Evolutionary conservation across 1,139 yeast species (phyloP).

Genomic region (Magnusiomyces suaveolens): DNA sequence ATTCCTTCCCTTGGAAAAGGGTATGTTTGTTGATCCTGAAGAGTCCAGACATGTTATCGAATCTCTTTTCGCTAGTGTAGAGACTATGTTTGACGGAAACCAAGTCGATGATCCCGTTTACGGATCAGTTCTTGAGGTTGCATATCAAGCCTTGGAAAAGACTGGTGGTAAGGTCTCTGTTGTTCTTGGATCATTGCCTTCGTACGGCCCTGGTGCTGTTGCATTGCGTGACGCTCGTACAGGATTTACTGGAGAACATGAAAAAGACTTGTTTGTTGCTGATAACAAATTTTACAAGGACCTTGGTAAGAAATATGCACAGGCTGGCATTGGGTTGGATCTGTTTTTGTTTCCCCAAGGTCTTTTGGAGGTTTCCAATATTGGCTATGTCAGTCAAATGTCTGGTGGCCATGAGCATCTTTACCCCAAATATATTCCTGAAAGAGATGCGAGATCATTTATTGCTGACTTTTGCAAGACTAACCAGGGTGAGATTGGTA

Average conservation of each 20-base stretch:
- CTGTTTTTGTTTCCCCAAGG: conserved; percentile 59
- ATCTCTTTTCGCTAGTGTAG: conserved; percentile 56
- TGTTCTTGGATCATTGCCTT: conserved; percentile 59
- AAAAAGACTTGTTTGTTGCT: conserved; percentile 51
- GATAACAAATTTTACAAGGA: conserved; percentile 55
- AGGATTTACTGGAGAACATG: conserved; percentile 35
- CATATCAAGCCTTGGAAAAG: conserved; percentile 55
- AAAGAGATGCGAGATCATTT: conserved; percentile 61
- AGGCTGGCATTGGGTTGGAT: conserved; percentile 64
- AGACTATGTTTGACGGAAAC: conserved; percentile 38
- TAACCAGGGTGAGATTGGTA: conserved; percentile 41
- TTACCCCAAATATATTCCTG: conserved; percentile 59
- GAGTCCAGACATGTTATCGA: conserved; percentile 58
- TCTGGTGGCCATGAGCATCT: conserved; percentile 66
- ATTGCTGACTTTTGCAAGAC: conserved; percentile 45
- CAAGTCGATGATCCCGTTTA: conserved; percentile 60
- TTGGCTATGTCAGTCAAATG: conserved; percentile 53
- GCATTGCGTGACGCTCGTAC: conserved; percentile 37
- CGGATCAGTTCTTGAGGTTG: conserved; percentile 70
- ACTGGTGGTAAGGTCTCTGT: conserved; percentile 79
- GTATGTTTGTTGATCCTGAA: conserved; percentile 70
- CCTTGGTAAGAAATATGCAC: conserved; percentile 49
- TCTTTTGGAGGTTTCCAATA: conserved; percentile 64
- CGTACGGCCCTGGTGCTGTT: conserved; percentile 79
- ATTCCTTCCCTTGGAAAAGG: conserved; percentile 69